Evolutionary conservation across 2,329 filamentous ascomycete species (phyloP).

Genomic region (Falciphora oryzae): DNA sequence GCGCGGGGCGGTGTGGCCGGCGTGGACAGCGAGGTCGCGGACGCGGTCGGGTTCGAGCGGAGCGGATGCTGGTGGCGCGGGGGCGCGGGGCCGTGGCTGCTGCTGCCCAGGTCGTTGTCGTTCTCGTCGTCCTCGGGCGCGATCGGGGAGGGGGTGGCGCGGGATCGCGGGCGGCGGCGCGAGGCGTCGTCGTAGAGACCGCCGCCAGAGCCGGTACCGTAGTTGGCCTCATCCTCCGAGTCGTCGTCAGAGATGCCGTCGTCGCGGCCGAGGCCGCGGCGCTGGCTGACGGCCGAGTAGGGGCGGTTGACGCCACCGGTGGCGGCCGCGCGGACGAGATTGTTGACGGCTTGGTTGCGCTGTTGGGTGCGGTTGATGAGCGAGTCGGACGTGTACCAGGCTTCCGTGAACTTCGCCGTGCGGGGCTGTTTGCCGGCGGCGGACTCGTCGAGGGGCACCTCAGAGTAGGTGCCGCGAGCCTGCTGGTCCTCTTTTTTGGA

Average conservation of each 20-base stretch:
- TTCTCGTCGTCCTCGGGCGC: slow-evolving; percentile 21
- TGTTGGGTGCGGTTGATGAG: slow-evolving; percentile 49
- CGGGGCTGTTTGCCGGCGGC: slow-evolving; percentile 22
- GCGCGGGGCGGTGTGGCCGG: slow-evolving; percentile 12
- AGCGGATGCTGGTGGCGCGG: slow-evolving; percentile 39
- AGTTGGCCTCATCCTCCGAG: slow-evolving; percentile 26
- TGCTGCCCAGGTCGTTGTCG: slow-evolving; percentile 20
- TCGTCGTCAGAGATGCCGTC: slow-evolving; percentile 34
- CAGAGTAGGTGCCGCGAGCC: slow-evolving; percentile 41
- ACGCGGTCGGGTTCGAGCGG: slow-evolving; percentile 39
- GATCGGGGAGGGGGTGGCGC: slow-evolving; percentile 15
- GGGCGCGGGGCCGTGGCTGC: slow-evolving; percentile 7
- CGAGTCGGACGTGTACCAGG: slow-evolving; percentile 49
- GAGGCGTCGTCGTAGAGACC: slow-evolving; percentile 16
- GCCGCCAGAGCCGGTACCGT: not conserved
- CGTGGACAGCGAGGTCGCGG: slow-evolving; percentile 12
- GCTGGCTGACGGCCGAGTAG: slow-evolving; percentile 43
- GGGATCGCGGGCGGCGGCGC: slow-evolving; percentile 13
- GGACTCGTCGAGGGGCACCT: slow-evolving; percentile 40
- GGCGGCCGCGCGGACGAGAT: slow-evolving; percentile 23
- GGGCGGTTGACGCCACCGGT: slow-evolving; percentile 27
- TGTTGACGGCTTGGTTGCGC: slow-evolving; percentile 39
- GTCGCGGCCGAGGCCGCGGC: slow-evolving; percentile 30
- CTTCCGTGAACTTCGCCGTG: slow-evolving; percentile 44
- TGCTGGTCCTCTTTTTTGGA: slow-evolving; percentile 15